Evolutionary conservation across 495 filamentous ascomycete genomes (phyloP).

Genomic region (Evernia prunastri): DNA sequence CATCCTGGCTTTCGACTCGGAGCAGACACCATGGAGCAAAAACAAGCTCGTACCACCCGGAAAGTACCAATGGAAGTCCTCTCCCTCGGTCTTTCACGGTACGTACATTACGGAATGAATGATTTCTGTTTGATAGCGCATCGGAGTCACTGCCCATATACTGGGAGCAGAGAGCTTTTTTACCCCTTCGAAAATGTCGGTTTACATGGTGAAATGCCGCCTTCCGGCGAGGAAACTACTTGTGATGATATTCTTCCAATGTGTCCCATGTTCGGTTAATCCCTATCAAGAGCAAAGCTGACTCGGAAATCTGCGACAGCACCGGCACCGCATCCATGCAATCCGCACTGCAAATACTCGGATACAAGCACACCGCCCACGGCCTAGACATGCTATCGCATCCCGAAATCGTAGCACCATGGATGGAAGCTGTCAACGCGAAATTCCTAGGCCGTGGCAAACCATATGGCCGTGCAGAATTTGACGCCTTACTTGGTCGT

Average conservation of each 20-base stretch:
- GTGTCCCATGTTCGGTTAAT: too few species aligned
- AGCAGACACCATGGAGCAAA: background rate
- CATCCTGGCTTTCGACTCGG: background rate
- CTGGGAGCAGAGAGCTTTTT: too few species aligned
- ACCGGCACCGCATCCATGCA: background rate
- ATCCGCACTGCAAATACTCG: background rate
- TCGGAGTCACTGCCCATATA: too few species aligned
- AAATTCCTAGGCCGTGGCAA: background rate
- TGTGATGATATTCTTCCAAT: too few species aligned
- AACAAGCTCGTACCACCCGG: background rate
- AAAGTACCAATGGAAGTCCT: constrained; percentile 1
- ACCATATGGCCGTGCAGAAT: background rate
- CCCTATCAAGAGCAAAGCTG: too few species aligned
- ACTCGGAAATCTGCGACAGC: too few species aligned
- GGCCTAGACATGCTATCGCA: background rate
- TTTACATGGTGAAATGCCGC: too few species aligned
- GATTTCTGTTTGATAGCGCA: too few species aligned
- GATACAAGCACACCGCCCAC: background rate
- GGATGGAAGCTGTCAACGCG: constrained; percentile 1
- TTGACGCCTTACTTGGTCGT: background rate
- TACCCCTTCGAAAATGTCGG: too few species aligned
- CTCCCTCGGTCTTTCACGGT: background rate
- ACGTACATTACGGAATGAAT: too few species aligned
- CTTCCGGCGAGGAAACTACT: too few species aligned
- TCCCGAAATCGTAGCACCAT: background rate